Percentiles rank a stretch among this genome's conserved stretches.
Evolutionary conservation across 75 land plant genomes (phyloP).

Genomic region (Isoetes taiwanensis): DNA sequence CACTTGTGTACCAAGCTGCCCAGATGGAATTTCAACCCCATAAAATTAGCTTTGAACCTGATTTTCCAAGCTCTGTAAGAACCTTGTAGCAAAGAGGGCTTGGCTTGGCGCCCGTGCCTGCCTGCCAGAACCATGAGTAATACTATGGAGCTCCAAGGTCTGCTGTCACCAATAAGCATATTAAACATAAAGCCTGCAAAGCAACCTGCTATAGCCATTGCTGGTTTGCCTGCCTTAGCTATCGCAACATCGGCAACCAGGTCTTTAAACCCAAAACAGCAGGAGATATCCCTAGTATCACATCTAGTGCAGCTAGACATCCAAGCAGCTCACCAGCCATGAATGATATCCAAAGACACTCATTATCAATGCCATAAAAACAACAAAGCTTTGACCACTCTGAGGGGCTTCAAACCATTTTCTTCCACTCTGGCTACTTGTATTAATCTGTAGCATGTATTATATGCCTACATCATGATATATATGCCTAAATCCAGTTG

Average conservation of each 20-base stretch:
- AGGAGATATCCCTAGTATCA: slow-evolving; percentile 56
- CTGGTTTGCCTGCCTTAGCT: slow-evolving; percentile 83
- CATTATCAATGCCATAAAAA: slow-evolving; percentile 63
- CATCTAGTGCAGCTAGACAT: slow-evolving; percentile 57
- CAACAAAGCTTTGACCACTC: slow-evolving; percentile 30
- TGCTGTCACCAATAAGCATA: slow-evolving; percentile 95
- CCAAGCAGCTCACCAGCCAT: slow-evolving; percentile 86
- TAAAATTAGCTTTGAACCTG: too few relatives aligned
- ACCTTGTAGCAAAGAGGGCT: too few relatives aligned
- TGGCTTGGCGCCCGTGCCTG: too few relatives aligned
- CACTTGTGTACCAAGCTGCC: too few relatives aligned
- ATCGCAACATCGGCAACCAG: slow-evolving; percentile 93
- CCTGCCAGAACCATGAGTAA: too few relatives aligned
- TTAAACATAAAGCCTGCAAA: slow-evolving; percentile 99
- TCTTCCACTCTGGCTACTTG: too few relatives aligned
- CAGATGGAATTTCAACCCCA: too few relatives aligned
- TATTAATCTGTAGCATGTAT: too few relatives aligned
- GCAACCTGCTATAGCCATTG: slow-evolving; percentile 93
- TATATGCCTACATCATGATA: too few relatives aligned
- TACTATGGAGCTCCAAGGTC: too few relatives aligned
- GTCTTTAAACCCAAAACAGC: slow-evolving; percentile 75
- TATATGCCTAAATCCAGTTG: too few relatives aligned
- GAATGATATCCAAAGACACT: slow-evolving; percentile 89
- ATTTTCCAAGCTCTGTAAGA: too few relatives aligned
- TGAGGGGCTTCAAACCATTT: slow-evolving; percentile 71